Evolutionary conservation across 179 eudicot genomes (phyloP).

Genomic region (Carnegiea gigantea): DNA sequence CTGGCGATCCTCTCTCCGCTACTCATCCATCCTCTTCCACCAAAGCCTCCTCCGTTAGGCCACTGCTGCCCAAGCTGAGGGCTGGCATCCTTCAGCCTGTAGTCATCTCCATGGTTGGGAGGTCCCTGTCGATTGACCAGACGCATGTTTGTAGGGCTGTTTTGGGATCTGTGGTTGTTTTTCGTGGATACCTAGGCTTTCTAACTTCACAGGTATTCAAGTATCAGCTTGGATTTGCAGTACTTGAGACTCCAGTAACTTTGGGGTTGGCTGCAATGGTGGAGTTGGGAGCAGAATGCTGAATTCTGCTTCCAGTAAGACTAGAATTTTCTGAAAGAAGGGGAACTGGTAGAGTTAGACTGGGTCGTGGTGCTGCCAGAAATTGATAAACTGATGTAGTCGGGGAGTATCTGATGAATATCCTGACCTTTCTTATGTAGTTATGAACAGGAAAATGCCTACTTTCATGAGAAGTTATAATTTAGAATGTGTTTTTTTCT

Average conservation of each 20-base stretch:
- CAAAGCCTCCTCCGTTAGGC: conserved; percentile 35
- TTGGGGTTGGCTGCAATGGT: background rate
- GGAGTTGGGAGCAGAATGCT: background rate
- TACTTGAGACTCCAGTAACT: background rate
- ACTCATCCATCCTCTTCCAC: conserved; percentile 37
- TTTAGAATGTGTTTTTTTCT: conserved; percentile 10
- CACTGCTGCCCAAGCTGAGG: conserved; percentile 31
- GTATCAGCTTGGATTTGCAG: background rate
- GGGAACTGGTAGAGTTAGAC: conserved; percentile 12
- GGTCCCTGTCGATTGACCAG: conserved; percentile 16
- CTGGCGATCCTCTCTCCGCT: conserved; percentile 31
- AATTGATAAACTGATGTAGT: background rate
- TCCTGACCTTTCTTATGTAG: background rate
- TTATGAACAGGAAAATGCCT: background rate
- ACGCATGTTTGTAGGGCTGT: conserved; percentile 18
- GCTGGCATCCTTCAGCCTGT: conserved; percentile 30
- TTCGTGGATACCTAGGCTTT: background rate
- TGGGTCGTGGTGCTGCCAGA: background rate
- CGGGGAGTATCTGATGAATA: conserved; percentile 9
- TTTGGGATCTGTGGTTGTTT: conserved; percentile 20
- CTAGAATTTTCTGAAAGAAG: conserved; percentile 1
- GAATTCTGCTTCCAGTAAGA: background rate
- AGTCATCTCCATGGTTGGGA: conserved; percentile 32
- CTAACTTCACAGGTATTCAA: background rate
- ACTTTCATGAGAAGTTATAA: conserved; percentile 6